Base-by-base conservation (phyloP, 208 protist species). In the Porcisia hertigi region DNA sequence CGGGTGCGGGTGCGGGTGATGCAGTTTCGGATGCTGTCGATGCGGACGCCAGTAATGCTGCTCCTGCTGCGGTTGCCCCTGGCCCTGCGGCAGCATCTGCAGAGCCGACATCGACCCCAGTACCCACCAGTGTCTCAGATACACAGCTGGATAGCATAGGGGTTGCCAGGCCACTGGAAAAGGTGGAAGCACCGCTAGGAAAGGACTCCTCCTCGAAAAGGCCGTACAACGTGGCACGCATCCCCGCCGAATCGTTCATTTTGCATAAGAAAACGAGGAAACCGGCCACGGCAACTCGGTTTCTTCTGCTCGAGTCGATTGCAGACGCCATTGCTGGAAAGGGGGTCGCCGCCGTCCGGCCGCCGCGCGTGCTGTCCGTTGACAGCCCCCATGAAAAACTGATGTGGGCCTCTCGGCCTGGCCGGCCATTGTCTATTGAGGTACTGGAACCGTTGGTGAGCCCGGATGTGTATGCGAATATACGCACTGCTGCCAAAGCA, bases 321-420 rank as follows among this genome's bases (percentile, higher is more conserved):
- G 55, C 54, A n/a, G 71, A 25, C 2, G 25, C 7, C 14, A 41
- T 66, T 30, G 18, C 62, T 23, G 41, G 34, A 47, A 66, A 41
- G 34, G 30, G n/a, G 20, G 18, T 60, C 41, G 34, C 71, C 45
- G 34, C 20, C 9, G 20, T 39, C 1, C 59, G 58, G 0, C 73
- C 78, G 23, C 78, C 78, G 12, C 78, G 78, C 5, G 67, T 82
- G 55, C 71, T 82, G 12, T 75, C 73, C 7, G 41, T 55, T 16
- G 67, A 78, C 34, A 66, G 62, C 60, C 41, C 47, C 0, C 77
- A 55, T 16, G 81, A 85, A 57, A 81, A 73, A 58, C 18, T 81
- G 16, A 20, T 85, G 64, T 85, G 81, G 81, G 20, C 63, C 7
- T 81, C 81, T 1, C 47, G 3, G 18, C 65, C 76, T 23, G 69